These are phyloP conservation scores for Sedum album DNA, from an alignment of 164 flowering plant genomes.

Conservation along the genomic window DNA sequence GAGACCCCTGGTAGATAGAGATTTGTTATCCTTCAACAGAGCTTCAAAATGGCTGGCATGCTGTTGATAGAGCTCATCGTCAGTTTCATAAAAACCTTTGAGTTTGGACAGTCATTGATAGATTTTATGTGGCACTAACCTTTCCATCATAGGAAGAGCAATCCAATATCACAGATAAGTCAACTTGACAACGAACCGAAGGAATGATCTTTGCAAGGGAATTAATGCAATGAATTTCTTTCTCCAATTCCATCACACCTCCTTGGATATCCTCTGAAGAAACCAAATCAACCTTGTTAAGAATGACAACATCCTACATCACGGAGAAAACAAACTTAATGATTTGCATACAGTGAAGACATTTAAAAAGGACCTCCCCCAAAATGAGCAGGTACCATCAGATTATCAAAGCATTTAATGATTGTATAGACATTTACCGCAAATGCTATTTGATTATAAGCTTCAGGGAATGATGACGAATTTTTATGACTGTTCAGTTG, in stretches of 20 bases:
- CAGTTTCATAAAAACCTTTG: constrained; percentile 1
- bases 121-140: constrained; percentile 30
- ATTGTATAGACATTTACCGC: constrained; percentile 43
- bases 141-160: constrained; percentile 72
- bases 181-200: constrained; percentile 79
- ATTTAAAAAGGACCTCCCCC: background rate
- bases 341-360: background rate
- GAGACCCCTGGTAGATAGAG: constrained; percentile 32
- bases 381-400: background rate
- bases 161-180: constrained; percentile 62
- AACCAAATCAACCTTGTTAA: constrained; percentile 91
- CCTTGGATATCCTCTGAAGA: constrained; percentile 40
- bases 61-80: constrained; percentile 21
- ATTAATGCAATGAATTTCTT: constrained; percentile 67
- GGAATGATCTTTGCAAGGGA: constrained; percentile 67
- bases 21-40: constrained; percentile 43
- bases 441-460: constrained; percentile 82
- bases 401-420: background rate
- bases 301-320: constrained; percentile 77
- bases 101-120: background rate
- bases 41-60: constrained; percentile 63
- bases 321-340: constrained; percentile 12
- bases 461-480: constrained; percentile 80
- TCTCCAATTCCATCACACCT: constrained; percentile 55
- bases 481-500: constrained; percentile 47